Evolutionary conservation across 768 basidiomycete genomes (phyloP).

Genomic region (Xerocomellus intermedius): DNA sequence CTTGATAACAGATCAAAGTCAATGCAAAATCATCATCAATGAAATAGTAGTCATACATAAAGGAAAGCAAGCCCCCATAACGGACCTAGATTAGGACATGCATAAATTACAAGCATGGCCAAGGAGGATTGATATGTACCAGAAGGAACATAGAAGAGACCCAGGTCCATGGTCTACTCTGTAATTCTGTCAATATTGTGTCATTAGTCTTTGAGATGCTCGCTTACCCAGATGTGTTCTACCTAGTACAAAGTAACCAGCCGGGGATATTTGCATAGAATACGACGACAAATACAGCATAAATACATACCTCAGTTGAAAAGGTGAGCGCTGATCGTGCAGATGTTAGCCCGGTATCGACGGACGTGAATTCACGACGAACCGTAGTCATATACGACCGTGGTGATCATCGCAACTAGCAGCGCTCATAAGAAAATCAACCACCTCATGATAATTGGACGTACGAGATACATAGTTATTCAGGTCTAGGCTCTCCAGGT

Average conservation of each 20-base stretch:
- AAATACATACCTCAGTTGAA: conserved; percentile 10
- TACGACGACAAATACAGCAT: background rate
- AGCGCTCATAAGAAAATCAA: background rate
- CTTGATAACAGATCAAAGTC: background rate
- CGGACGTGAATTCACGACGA: background rate
- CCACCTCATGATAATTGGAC: background rate
- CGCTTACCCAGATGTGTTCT: conserved; percentile 8
- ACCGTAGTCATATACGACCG: conserved; percentile 5
- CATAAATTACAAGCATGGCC: background rate
- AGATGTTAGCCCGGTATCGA: background rate
- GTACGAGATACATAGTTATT: conserved; percentile 6
- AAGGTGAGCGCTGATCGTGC: conserved; percentile 6
- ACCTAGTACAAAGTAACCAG: background rate
- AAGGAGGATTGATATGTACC: background rate
- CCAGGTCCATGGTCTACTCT: conserved; percentile 9
- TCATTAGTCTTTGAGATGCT: background rate
- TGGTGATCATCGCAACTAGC: conserved; percentile 1
- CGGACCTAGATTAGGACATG: conserved; percentile 5
- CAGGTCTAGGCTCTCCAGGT: conserved; percentile 2
- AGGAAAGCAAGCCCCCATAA: conserved; percentile 1
- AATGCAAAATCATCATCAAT: background rate
- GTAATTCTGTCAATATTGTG: background rate
- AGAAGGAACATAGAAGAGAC: conserved; percentile 4
- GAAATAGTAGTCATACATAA: background rate
- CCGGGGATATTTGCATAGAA: background rate